These are phyloP conservation scores for Aspergillus calidoustus DNA, from an alignment of 2,329 filamentous ascomycete species.

Conservation along the genomic window DNA sequence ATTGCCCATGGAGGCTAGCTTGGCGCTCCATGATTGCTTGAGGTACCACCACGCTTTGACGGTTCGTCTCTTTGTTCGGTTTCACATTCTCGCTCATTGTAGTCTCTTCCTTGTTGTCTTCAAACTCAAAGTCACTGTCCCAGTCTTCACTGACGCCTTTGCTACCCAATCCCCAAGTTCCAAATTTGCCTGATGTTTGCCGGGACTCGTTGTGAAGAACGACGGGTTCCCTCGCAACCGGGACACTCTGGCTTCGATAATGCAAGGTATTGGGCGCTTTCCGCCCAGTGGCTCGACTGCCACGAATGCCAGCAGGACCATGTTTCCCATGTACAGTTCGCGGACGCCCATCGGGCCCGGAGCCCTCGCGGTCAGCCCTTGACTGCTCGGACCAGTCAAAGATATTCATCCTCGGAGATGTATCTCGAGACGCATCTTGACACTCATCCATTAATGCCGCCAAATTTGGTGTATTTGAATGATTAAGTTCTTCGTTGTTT, in stretches of 20 bases:
- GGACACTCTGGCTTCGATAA: conserved; percentile 69
- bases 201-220: conserved; percentile 54
- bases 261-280: conserved; percentile 64
- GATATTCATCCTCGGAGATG: conserved; percentile 58
- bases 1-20: conserved; percentile 68
- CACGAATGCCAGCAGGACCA: conserved; percentile 57
- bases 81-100: conserved; percentile 48
- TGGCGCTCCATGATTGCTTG: conserved; percentile 67
- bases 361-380: conserved; percentile 57
- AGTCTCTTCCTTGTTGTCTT: conserved; percentile 53
- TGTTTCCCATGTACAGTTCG: conserved; percentile 69
- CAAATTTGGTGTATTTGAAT: conserved; percentile 20
- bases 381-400: conserved; percentile 70
- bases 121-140: conserved; percentile 72
- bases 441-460: conserved; percentile 22
- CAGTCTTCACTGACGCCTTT: conserved; percentile 71
- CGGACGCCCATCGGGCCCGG: conserved; percentile 60
- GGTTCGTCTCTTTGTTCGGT: conserved; percentile 26
- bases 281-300: conserved; percentile 61
- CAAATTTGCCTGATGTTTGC: conserved; percentile 62
- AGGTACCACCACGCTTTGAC: conserved; percentile 57
- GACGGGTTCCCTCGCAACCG: conserved; percentile 58
- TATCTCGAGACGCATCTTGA: conserved; percentile 40
- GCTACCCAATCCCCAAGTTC: conserved; percentile 68
- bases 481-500: conserved; percentile 10